Evolutionary conservation across 106 monocot genomes (phyloP).

Genomic region (Dioscorea dumetorum): DNA sequence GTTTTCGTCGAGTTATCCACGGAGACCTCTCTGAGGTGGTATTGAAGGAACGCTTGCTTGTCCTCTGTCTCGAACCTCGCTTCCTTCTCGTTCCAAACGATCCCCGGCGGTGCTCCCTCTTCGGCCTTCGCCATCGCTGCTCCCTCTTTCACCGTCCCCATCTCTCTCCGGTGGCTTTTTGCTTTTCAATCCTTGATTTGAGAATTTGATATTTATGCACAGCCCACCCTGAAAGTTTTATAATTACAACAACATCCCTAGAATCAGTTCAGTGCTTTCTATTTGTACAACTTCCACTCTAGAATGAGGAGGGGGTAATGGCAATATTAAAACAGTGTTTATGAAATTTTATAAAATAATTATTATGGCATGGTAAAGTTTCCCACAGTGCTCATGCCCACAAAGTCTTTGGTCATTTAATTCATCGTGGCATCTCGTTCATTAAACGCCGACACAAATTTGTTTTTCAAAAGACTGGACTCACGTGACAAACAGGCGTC

Average conservation of each 20-base stretch:
- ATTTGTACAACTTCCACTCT: not conserved
- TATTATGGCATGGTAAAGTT: too few species aligned
- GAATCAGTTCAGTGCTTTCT: not conserved
- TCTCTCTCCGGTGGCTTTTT: not conserved
- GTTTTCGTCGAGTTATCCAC: not conserved
- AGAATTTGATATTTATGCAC: not conserved
- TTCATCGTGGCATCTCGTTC: too few species aligned
- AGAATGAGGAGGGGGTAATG: too few species aligned
- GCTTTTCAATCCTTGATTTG: not conserved
- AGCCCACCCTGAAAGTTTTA: not conserved
- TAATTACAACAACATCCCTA: not conserved
- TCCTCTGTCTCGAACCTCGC: conserved; percentile 83
- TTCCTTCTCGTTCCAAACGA: conserved; percentile 64
- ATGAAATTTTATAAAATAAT: too few species aligned
- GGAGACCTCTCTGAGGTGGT: conserved; percentile 27
- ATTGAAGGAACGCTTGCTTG: conserved; percentile 74
- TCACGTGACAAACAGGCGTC: too few species aligned
- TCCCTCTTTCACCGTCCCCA: not conserved
- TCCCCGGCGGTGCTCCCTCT: conserved; percentile 2
- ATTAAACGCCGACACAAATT: too few species aligned
- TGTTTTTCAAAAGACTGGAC: too few species aligned
- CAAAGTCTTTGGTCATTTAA: too few species aligned
- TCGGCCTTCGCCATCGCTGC: conserved; percentile 9
- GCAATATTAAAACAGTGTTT: too few species aligned
- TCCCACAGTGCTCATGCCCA: too few species aligned